Conservation (phyloP, 768 basidiomycete genomes). For the Lactifluus echinatus region DNA sequence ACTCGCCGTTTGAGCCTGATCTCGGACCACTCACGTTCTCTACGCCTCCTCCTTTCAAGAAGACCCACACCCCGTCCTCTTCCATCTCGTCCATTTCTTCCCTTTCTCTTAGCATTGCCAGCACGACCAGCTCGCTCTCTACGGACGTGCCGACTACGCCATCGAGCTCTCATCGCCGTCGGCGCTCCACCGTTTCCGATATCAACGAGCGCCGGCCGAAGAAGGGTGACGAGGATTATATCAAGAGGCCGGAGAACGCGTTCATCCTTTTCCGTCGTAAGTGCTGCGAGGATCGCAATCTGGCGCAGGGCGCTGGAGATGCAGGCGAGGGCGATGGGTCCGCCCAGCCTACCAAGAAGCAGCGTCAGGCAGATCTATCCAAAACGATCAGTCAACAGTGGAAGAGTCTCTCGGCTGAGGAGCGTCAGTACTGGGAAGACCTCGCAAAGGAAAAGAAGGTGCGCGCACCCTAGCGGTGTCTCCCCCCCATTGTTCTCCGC, state of each 20-base stretch:
- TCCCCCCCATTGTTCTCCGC: conserved; percentile 19
- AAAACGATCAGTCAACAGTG: conserved; percentile 79
- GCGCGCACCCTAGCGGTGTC: conserved; percentile 41
- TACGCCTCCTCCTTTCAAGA: conserved; percentile 31
- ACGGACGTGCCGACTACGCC: conserved; percentile 22
- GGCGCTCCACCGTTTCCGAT: conserved; percentile 30
- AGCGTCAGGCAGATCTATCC: conserved; percentile 69
- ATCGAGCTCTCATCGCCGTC: conserved; percentile 25
- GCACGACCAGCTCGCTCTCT: conserved; percentile 23
- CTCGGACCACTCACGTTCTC: conserved; percentile 39
- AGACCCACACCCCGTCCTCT: conserved; percentile 35
- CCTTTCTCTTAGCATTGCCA: conserved; percentile 26
- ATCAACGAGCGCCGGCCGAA: conserved; percentile 34
- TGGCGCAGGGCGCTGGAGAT: conserved; percentile 37
- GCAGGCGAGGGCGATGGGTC: conserved; percentile 16
- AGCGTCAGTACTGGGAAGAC: conserved; percentile 66
- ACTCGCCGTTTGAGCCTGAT: conserved; percentile 69
- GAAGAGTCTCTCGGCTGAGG: conserved; percentile 57
- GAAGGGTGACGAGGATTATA: conserved; percentile 74
- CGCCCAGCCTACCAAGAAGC: conserved; percentile 48
- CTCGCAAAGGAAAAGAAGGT: conserved; percentile 72
- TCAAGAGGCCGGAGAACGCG: conserved; percentile 78
- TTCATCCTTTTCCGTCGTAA: conserved; percentile 79
- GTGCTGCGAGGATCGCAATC: conserved; percentile 65
- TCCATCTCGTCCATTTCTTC: conserved; percentile 36